These are phyloP conservation scores for Aspergillus fischeri DNA, from an alignment of 2,329 filamentous ascomycete genomes.

Conservation along the genomic window DNA sequence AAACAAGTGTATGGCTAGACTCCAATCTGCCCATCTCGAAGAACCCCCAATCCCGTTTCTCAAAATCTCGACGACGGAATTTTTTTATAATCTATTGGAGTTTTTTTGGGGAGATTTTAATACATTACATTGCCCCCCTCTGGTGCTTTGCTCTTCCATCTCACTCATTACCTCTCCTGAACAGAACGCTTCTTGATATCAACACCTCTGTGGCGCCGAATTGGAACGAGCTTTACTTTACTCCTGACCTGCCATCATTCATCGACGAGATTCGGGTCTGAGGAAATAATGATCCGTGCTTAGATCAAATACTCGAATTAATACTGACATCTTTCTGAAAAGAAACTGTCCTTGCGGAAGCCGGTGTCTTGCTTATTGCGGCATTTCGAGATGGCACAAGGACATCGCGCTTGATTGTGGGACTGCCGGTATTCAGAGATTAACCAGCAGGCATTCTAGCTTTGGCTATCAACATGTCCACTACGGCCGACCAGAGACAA, in stretches of 20 bases:
- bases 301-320: not conserved
- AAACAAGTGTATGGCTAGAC: not conserved
- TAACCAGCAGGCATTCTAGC: not conserved
- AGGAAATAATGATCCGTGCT: not conserved
- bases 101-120: too few relatives aligned
- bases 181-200: not conserved
- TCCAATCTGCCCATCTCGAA: not conserved
- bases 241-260: not conserved
- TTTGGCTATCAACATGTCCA: conserved; percentile 16
- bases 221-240: not conserved
- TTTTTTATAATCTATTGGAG: not conserved
- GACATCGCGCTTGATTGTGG: conserved; percentile 7
- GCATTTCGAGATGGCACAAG: conserved; percentile 15
- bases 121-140: not conserved
- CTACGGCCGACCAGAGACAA: conserved; percentile 30
- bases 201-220: not conserved
- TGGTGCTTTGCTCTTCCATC: not conserved
- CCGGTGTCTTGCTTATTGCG: not conserved
- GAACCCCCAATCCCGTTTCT: not conserved
- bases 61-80: not conserved
- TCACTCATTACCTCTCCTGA: not conserved
- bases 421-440: conserved; percentile 5
- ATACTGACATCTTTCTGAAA: not conserved
- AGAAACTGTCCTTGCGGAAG: not conserved
- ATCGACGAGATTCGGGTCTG: not conserved